Conservation (phyloP, 805 yeast genomes). For the Brettanomyces sp. region DNA sequence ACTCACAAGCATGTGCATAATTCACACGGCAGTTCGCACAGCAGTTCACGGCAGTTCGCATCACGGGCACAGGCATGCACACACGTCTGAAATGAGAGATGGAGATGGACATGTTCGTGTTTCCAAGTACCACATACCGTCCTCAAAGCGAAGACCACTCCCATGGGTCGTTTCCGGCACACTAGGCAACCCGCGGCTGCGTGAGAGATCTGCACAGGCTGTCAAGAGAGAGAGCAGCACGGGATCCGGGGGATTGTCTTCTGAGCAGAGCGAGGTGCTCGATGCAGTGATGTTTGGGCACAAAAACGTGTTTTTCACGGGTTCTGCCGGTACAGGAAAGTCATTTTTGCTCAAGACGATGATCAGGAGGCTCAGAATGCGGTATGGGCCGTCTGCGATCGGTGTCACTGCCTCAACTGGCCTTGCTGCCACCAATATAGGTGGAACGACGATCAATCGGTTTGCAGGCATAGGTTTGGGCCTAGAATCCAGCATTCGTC, state of each 20-base stretch:
- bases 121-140: not conserved
- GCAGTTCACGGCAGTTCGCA: too few species aligned
- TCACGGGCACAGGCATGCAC: too few species aligned
- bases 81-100: too few species aligned
- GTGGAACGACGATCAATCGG: slow-evolving; percentile 81
- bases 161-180: slow-evolving; percentile 1
- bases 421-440: slow-evolving; percentile 87
- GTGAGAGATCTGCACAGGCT: not conserved
- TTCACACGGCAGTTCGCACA: too few species aligned
- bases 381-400: slow-evolving; percentile 40
- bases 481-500: slow-evolving; percentile 32
- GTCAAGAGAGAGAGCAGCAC: not conserved
- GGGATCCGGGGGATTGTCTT: not conserved
- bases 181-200: slow-evolving; percentile 7
- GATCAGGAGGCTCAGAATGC: slow-evolving; percentile 39
- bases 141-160: slow-evolving; percentile 2
- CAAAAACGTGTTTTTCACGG: slow-evolving; percentile 62
- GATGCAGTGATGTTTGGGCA: slow-evolving; percentile 41
- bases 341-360: slow-evolving; percentile 59
- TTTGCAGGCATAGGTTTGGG: slow-evolving; percentile 86
- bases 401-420: slow-evolving; percentile 97
- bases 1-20: too few species aligned
- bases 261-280: slow-evolving; percentile 40
- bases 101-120: too few species aligned
- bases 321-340: slow-evolving; percentile 86